A percentile compares a stretch with the other conserved stretches of the same genome.
Evolutionary conservation across 2,329 filamentous ascomycete genomes (phyloP).

Genomic region (Dothistroma septosporum): DNA sequence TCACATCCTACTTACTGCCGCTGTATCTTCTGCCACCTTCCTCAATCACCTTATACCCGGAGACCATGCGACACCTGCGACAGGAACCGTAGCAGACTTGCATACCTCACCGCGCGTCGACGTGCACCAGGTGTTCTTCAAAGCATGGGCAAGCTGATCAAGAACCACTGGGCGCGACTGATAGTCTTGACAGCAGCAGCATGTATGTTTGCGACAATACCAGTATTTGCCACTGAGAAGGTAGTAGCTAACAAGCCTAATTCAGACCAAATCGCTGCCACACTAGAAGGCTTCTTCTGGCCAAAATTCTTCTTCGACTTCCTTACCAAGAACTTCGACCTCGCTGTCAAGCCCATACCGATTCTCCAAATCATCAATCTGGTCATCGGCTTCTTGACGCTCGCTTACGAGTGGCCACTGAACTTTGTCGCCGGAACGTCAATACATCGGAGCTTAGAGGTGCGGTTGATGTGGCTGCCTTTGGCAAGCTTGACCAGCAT

Average conservation of each 20-base stretch:
- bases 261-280: conserved; percentile 73
- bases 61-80: conserved; percentile 16
- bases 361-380: conserved; percentile 87
- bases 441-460: conserved; percentile 83
- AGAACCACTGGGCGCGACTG: conserved; percentile 97
- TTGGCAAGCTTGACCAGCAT: conserved; percentile 68
- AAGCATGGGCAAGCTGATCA: conserved; percentile 93
- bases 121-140: conserved; percentile 3
- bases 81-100: conserved; percentile 12
- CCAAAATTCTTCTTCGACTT: conserved; percentile 99
- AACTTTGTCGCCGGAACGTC: conserved; percentile 68
- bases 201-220: conserved; percentile 51
- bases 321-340: conserved; percentile 82
- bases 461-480: conserved; percentile 76
- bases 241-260: conserved; percentile 37
- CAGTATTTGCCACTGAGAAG: background rate
- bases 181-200: conserved; percentile 80
- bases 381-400: conserved; percentile 68
- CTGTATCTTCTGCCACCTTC: conserved; percentile 1
- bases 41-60: conserved; percentile 3
- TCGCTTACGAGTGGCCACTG: conserved; percentile 91
- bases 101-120: conserved; percentile 7
- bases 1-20: conserved; percentile 2
- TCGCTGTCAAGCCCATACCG: conserved; percentile 80
- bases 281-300: conserved; percentile 90